A percentile compares a stretch with the other conserved stretches of the same genome.
These are phyloP conservation scores for Hymenoscyphus albidus DNA, from an alignment of 2,329 filamentous ascomycete species.

Conservation along the genomic window DNA sequence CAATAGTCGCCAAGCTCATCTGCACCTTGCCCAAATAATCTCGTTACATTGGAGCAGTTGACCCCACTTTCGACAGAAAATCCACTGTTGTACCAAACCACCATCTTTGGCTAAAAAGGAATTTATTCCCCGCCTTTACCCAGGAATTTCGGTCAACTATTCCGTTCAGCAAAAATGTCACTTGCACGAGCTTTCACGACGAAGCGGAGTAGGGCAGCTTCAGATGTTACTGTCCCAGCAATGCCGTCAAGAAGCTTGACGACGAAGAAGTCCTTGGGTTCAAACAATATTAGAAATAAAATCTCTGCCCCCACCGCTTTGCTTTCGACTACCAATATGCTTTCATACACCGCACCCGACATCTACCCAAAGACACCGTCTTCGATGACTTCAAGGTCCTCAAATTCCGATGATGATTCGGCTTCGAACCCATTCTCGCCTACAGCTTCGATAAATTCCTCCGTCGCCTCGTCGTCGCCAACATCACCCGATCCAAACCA, in stretches of 20 bases:
- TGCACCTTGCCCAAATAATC: constrained; percentile 21
- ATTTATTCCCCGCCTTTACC: constrained; percentile 13
- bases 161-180: constrained; percentile 40
- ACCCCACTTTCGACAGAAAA: constrained; percentile 21
- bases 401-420: constrained; percentile 64
- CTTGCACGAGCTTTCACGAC: constrained; percentile 70
- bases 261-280: constrained; percentile 27
- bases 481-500: constrained; percentile 61
- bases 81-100: constrained; percentile 9
- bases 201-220: constrained; percentile 56
- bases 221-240: constrained; percentile 14
- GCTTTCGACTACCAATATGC: constrained; percentile 91
- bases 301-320: constrained; percentile 87
- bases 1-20: constrained; percentile 14
- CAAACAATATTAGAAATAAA: constrained; percentile 47
- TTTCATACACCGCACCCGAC: constrained; percentile 91
- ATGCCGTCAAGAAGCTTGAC: constrained; percentile 29
- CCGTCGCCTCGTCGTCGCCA: constrained; percentile 37
- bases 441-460: constrained; percentile 43
- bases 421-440: constrained; percentile 39
- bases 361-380: constrained; percentile 44
- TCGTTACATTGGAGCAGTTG: constrained; percentile 21
- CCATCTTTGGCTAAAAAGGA: constrained; percentile 14
- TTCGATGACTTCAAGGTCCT: constrained; percentile 33
- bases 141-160: constrained; percentile 6